Evolutionary conservation across 768 basidiomycete genomes (phyloP), one percentile per base, ranked within the genome.

Genomic region (Mycena chlorophos): DNA sequence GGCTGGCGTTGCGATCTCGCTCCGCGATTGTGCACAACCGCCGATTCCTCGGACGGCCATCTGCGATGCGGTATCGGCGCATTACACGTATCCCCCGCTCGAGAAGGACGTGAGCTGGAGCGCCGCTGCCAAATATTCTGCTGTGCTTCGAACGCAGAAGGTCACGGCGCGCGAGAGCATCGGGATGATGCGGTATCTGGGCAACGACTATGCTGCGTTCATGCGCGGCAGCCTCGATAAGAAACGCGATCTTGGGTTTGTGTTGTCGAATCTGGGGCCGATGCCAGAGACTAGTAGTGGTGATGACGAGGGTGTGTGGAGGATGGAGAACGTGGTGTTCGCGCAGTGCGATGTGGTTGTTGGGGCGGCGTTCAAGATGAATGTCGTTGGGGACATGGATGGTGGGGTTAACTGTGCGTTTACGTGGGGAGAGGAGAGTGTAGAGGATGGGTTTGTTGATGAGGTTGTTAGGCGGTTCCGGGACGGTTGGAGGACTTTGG

Each of bases 201-300:
- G 31, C 23, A 26, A 45, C 10, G 14, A 30, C 13, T 52, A 27
- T 22, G 19, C 29, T 2, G n/a, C 4, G 8, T 47, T 20, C 20
- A 47, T 51, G 43, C 23, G 22, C 10, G 26, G 31, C 2, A 23
- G 38, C 31, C 30, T 56, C 5, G 55, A 50, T 2, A 5, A 4
- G 19, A 56, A 56, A 37, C 55, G 55, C 8, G 10, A 14, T 26
- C 4, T 60, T 17, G 17, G 68, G 28, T 50, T 78, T 17, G 70
- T 71, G 56, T 49, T 77, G 12, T 77, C 76, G n/a, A 78, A 78
- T 59, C 49, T 73, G 14, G 75, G 76, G 14, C 61, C 57, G 3
- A 70, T 74, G 25, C 48, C 25, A 4, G n/a, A n/a, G n/a, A 42
- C n/a, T 42, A 37, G 10, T 10, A 23, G 3, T 0, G 20, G 12